Base-by-base conservation (phyloP, 495 filamentous ascomycete species). In the Saxispiralis lemnorum region DNA sequence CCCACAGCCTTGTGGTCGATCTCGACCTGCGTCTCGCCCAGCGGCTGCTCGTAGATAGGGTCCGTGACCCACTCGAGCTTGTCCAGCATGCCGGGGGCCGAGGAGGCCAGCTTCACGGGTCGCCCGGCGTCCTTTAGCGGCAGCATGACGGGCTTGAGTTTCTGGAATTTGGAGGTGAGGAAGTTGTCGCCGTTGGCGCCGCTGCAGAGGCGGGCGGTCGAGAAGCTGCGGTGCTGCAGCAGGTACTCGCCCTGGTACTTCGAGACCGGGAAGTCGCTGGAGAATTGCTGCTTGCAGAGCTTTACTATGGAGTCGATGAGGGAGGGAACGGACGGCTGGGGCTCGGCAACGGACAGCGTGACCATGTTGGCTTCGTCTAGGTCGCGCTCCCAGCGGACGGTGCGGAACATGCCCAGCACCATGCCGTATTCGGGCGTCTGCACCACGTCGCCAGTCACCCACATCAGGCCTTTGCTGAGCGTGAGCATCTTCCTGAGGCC, bases 351-450 rank as follows among this genome's bases (percentile, higher is more conserved):
- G 9, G 24, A 28, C 24, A 28, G 24, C 9, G 24, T 28, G 24
- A 28, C 39, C 7, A 42, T 32, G 1, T 30, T 42, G 7, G 24
- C 39, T 32, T 33, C 12, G 20, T 44, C 42, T 5, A 44, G 18
- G 15, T 31, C 34, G 17, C 34, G 42, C 33, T 44, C 42, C 9
- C 14, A 35, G 16, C 42, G 42, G 1, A 44, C 6, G 1, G 42
- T 44, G 21, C 42, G 42, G 36, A 34, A 31, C 42, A 44, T 36
- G 1, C 42, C 42, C 21, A 44, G 42, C 17, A 44, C 18, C 35
- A 36, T 35, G 19, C 42, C 35, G 21, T 36, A 44, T 11, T 34
- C 21, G 13, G 42, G 42, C 24, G 24, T 28, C 24, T 28, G 4
- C 24, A 28, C 24, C 24, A 28, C 9, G 24, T 28, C 24, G 24